A percentile compares a stretch with the other conserved stretches of the same genome.
phyloP scores from a whole-genome alignment of 306 rosid species.

The Ormosia semicastrata region DNA sequence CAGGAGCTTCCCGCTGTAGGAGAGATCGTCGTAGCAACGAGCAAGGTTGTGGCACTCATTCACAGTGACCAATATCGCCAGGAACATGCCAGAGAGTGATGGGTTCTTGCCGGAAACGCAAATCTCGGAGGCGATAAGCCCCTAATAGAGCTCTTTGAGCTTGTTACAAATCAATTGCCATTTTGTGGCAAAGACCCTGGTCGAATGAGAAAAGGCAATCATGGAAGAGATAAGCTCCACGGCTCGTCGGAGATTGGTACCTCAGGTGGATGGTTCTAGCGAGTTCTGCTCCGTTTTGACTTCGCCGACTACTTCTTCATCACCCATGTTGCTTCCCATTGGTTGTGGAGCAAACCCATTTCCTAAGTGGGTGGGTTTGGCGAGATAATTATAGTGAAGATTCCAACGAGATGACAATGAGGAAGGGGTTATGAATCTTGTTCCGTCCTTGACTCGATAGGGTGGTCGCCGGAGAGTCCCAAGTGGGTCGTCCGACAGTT shows the following conservation, averaged over 20 bases:
- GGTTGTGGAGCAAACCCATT: slow-evolving; percentile 44
- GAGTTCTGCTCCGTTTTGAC: not conserved
- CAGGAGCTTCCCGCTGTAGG: slow-evolving; percentile 84
- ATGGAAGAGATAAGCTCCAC: slow-evolving; percentile 47
- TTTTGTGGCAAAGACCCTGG: slow-evolving; percentile 68
- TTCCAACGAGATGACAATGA: not conserved
- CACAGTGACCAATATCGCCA: slow-evolving; percentile 33
- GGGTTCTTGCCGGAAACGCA: slow-evolving; percentile 50
- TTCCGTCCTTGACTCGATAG: too few species aligned
- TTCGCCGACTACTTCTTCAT: slow-evolving; percentile 27
- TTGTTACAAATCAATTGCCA: slow-evolving; percentile 66
- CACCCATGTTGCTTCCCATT: slow-evolving; percentile 51
- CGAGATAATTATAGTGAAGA: not conserved
- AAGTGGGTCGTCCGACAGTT: too few species aligned
- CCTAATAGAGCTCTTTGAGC: slow-evolving; percentile 66
- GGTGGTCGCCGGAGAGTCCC: too few species aligned
- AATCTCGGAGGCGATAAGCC: slow-evolving; percentile 54
- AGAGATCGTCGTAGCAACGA: slow-evolving; percentile 68
- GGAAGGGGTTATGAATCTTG: too few species aligned
- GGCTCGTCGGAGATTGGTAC: slow-evolving; percentile 42
- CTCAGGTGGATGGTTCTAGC: slow-evolving; percentile 34
- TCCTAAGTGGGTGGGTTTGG: not conserved
- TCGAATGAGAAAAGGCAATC: slow-evolving; percentile 62
- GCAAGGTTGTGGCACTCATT: slow-evolving; percentile 67
- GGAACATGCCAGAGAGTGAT: slow-evolving; percentile 39